Conservation (phyloP, 176 grass and related monocot genomes). For the Microstegium vimineum region DNA sequence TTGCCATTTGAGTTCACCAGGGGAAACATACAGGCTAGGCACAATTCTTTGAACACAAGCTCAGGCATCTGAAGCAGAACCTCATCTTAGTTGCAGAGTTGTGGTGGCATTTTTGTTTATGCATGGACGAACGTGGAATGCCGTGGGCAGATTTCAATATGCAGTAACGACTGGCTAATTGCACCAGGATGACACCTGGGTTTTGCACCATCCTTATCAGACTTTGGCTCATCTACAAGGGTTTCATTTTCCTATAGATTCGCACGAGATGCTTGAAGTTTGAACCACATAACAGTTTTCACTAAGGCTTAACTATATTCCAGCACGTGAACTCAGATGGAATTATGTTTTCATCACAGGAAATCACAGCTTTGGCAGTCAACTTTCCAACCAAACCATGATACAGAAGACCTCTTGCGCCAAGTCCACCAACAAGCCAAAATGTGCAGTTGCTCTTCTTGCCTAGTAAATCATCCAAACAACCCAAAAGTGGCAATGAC, state of each 20-base stretch:
- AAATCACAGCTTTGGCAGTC: conserved; percentile 73
- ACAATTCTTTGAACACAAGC: neutral
- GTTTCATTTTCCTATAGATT: neutral
- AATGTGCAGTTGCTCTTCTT: conserved; percentile 45
- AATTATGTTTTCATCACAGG: conserved; percentile 58
- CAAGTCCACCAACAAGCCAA: conserved; percentile 92
- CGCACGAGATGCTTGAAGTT: neutral
- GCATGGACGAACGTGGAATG: neutral
- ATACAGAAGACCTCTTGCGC: conserved; percentile 85
- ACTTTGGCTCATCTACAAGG: neutral
- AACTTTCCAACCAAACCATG: conserved; percentile 90
- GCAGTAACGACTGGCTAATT: neutral
- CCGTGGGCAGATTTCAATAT: neutral
- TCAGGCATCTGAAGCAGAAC: neutral
- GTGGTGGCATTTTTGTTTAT: no score
- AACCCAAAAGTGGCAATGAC: conserved; percentile 75
- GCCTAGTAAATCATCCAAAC: conserved; percentile 55
- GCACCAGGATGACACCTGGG: neutral
- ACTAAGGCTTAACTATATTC: conserved; percentile 42
- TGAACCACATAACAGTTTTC: neutral
- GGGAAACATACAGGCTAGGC: neutral
- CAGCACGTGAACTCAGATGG: conserved; percentile 72
- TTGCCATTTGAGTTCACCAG: neutral
- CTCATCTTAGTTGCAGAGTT: neutral
- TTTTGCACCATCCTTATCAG: neutral